phyloP scores from a whole-genome alignment of 2,329 filamentous ascomycete genomes.

The Fusarium torreyae region DNA sequence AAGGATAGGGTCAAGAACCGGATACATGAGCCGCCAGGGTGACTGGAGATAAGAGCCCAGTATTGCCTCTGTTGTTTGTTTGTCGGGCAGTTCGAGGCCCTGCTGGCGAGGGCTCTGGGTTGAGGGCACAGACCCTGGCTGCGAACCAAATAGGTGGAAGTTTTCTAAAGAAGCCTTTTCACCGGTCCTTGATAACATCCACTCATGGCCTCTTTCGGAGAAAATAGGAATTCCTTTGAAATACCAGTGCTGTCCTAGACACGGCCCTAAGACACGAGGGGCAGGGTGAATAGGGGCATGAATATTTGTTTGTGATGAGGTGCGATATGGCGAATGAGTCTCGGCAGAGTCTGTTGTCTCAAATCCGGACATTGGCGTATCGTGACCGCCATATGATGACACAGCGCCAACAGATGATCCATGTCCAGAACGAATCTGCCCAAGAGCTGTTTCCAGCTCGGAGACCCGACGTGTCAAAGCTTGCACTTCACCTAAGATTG shows the following conservation, averaged over 20 bases:
- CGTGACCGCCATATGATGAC: too few species aligned
- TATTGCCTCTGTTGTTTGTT: accelerated
- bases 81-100: neutral
- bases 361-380: too few species aligned
- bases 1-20: neutral
- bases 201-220: neutral
- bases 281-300: too few species aligned
- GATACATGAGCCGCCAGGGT: neutral
- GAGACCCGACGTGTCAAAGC: neutral
- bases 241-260: constrained; percentile 5
- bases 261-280: neutral
- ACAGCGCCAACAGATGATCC: neutral
- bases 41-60: neutral
- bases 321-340: neutral
- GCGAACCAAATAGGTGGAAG: neutral
- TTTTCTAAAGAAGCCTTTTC: accelerated
- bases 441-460: neutral
- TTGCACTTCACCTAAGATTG: neutral
- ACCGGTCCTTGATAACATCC: constrained; percentile 5
- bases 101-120: accelerated
- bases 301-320: neutral
- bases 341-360: neutral
- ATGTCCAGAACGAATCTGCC: neutral
- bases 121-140: neutral
- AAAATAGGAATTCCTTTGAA: constrained; percentile 7